These are phyloP conservation scores for Daldinia bambusicola DNA, from an alignment of 495 filamentous ascomycete genomes.

Conservation along the genomic window DNA sequence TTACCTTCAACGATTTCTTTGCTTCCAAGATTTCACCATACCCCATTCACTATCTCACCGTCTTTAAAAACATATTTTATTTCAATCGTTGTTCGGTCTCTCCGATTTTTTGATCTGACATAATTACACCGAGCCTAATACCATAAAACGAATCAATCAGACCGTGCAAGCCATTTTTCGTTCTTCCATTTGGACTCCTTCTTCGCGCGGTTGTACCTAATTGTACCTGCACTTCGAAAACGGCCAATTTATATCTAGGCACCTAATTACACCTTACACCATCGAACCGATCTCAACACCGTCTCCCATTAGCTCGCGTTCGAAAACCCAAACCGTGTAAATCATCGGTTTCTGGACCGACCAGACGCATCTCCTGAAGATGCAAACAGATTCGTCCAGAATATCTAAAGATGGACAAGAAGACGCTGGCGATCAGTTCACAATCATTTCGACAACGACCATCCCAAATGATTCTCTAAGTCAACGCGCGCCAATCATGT, in stretches of 20 bases:
- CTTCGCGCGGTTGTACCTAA: neutral
- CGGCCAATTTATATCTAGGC: slow-evolving; percentile 6
- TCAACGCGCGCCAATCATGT: slow-evolving; percentile 27
- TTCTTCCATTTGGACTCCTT: neutral
- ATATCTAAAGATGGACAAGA: slow-evolving; percentile 33
- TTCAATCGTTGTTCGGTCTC: neutral
- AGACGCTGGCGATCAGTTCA: slow-evolving; percentile 36
- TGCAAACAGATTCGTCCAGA: slow-evolving; percentile 38
- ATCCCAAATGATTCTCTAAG: slow-evolving; percentile 36
- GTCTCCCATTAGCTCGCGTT: neutral
- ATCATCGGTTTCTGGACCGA: slow-evolving; percentile 9
- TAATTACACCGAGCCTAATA: neutral
- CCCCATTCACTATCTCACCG: neutral
- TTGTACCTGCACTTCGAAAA: neutral
- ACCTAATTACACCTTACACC: neutral
- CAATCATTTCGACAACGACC: slow-evolving; percentile 39
- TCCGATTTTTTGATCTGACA: neutral
- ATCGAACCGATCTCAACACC: neutral
- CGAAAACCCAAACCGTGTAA: slow-evolving; percentile 7
- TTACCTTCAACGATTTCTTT: slow-evolving; percentile 22
- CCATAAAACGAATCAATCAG: neutral
- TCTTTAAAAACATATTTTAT: slow-evolving; percentile 4
- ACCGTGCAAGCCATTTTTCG: neutral
- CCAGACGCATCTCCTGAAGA: slow-evolving; percentile 26
- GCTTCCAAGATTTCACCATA: slow-evolving; percentile 8